phyloP scores from a whole-genome alignment of 2,329 filamentous ascomycete genomes.

The Teratosphaeria zuluensis region DNA sequence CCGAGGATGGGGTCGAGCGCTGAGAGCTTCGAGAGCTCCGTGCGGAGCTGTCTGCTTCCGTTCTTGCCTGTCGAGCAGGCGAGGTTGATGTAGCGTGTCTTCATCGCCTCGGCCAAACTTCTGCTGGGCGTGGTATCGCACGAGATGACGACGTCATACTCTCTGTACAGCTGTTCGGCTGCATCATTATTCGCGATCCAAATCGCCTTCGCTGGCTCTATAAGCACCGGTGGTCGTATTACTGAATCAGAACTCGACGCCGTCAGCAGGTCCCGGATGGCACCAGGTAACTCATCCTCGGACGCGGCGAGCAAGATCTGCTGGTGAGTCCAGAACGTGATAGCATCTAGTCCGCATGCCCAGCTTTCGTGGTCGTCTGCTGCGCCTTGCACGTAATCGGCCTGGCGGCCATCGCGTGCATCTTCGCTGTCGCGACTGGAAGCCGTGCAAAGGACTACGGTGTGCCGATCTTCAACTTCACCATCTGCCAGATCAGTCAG shows the following conservation, averaged over 20 bases:
- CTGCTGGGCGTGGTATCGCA: slow-evolving; percentile 26
- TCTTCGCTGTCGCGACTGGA: slow-evolving; percentile 67
- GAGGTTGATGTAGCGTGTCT: slow-evolving; percentile 45
- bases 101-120: slow-evolving; percentile 22
- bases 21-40: slow-evolving; percentile 52
- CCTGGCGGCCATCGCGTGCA: slow-evolving; percentile 44
- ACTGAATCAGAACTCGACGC: neutral
- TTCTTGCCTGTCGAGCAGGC: slow-evolving; percentile 63
- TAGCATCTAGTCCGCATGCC: slow-evolving; percentile 69
- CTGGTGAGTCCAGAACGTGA: slow-evolving; percentile 67
- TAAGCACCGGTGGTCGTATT: slow-evolving; percentile 24
- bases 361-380: slow-evolving; percentile 93
- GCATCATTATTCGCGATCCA: slow-evolving; percentile 32
- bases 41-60: slow-evolving; percentile 73
- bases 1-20: neutral
- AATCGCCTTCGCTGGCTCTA: slow-evolving; percentile 33
- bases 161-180: slow-evolving; percentile 13
- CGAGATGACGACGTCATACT: neutral
- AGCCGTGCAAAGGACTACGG: slow-evolving; percentile 76
- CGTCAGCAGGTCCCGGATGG: slow-evolving; percentile 31
- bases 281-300: slow-evolving; percentile 53
- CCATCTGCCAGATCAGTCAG: slow-evolving; percentile 23
- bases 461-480: slow-evolving; percentile 47
- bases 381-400: slow-evolving; percentile 84
- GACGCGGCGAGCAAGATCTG: slow-evolving; percentile 49